These are phyloP conservation scores for Discostella pseudostelligera DNA, from an alignment of 108 stramenopile genomes.

Conservation along the genomic window DNA sequence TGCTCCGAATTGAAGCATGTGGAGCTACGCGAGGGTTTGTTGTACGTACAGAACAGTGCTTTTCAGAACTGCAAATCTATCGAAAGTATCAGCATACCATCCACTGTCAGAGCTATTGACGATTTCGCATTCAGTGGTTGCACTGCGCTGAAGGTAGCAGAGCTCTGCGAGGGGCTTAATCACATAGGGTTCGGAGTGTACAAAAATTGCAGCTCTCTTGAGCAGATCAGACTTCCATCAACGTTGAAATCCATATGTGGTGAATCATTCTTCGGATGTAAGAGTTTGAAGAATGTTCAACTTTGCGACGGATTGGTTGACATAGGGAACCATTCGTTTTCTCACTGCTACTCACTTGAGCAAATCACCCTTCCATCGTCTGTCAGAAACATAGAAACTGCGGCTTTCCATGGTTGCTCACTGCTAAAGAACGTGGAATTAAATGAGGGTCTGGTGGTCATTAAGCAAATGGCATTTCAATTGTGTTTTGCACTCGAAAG, in stretches of 20 bases:
- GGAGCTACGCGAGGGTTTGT: neutral
- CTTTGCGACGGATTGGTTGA: neutral
- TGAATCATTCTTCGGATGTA: neutral
- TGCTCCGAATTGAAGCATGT: neutral
- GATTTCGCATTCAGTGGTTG: too few species aligned
- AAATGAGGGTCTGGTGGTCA: neutral
- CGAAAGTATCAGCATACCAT: too few species aligned
- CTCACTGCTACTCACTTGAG: neutral
- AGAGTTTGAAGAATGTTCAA: neutral
- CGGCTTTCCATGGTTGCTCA: neutral
- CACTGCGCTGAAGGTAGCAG: too few species aligned
- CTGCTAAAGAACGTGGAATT: neutral
- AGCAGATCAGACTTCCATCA: too few species aligned
- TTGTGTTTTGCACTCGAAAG: neutral
- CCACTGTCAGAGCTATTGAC: too few species aligned
- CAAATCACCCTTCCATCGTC: neutral
- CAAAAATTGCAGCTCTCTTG: too few species aligned
- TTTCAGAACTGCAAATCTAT: too few species aligned
- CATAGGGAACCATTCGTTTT: neutral
- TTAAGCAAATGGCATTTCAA: neutral
- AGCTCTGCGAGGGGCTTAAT: too few species aligned
- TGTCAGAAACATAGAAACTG: neutral
- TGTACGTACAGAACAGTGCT: neutral
- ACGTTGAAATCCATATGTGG: neutral
- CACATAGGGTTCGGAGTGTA: too few species aligned